Conservation (phyloP, 257 asterid species). For the Coffea canephora region DNA sequence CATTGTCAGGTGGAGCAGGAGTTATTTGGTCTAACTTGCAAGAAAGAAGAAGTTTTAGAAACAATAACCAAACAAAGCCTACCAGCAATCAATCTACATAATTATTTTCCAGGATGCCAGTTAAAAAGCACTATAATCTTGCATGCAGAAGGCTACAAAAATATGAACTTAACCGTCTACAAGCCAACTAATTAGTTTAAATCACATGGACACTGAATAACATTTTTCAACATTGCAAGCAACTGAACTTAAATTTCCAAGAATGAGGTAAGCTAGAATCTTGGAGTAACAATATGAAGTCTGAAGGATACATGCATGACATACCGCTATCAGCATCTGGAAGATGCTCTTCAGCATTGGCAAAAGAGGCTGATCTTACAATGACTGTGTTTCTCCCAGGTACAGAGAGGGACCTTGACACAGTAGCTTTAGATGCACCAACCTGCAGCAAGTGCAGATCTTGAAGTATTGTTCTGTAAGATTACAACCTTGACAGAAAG, state of each 20-base stretch:
- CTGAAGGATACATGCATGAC: slow-evolving; percentile 21
- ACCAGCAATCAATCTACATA: background rate
- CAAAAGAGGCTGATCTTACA: slow-evolving; percentile 70
- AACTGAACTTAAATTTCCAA: background rate
- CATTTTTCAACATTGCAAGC: background rate
- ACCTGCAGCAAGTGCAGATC: slow-evolving; percentile 36
- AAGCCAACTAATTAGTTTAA: background rate
- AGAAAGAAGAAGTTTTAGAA: background rate
- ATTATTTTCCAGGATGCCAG: background rate
- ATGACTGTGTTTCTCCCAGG: slow-evolving; percentile 68
- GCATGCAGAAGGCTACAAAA: background rate
- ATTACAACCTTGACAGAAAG: background rate
- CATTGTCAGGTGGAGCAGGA: slow-evolving; percentile 58
- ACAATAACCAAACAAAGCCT: background rate
- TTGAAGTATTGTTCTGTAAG: background rate
- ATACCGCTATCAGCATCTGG: slow-evolving; percentile 60
- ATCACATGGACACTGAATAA: background rate
- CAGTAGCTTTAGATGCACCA: slow-evolving; percentile 41
- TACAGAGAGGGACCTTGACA: slow-evolving; percentile 85
- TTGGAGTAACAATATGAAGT: background rate
- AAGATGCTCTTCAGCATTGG: slow-evolving; percentile 48
- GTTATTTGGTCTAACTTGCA: slow-evolving; percentile 56
- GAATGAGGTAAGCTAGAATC: background rate
- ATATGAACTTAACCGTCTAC: background rate
- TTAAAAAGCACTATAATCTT: background rate